phyloP scores from a whole-genome alignment of 2,329 filamentous ascomycete species.

The Diaporthe vaccinii region DNA sequence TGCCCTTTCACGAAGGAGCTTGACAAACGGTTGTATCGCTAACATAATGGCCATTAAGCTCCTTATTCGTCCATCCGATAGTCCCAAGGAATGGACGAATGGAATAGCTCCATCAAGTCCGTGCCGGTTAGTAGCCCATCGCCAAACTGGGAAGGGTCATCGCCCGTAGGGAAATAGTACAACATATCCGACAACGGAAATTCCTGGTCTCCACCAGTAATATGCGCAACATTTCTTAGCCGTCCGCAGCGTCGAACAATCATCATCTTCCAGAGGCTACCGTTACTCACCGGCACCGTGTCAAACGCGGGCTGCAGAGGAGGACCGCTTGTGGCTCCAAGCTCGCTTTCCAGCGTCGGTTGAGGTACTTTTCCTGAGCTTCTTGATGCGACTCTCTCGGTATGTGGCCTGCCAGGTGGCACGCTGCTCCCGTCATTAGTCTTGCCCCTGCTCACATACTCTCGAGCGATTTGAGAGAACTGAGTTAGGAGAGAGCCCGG shows the following conservation, averaged over 20 bases:
- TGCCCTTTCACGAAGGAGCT: background rate
- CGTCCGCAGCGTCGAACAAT: background rate
- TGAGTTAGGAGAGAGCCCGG: slow-evolving; percentile 54
- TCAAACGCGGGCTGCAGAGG: slow-evolving; percentile 5
- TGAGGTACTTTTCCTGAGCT: slow-evolving; percentile 3
- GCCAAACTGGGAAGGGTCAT: slow-evolving; percentile 20
- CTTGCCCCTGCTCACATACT: slow-evolving; percentile 52
- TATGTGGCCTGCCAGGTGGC: background rate
- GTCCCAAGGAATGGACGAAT: slow-evolving; percentile 20
- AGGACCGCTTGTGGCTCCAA: slow-evolving; percentile 12
- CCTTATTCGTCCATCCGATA: slow-evolving; percentile 11
- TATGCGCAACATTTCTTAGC: slow-evolving; percentile 1
- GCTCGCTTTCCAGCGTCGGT: background rate
- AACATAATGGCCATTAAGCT: background rate
- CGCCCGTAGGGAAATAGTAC: slow-evolving; percentile 13
- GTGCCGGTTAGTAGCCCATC: slow-evolving; percentile 16
- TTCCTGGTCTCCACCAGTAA: slow-evolving; percentile 12
- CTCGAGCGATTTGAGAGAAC: slow-evolving; percentile 57
- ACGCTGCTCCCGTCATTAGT: slow-evolving; percentile 5
- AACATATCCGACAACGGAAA: slow-evolving; percentile 14
- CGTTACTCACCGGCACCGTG: slow-evolving; percentile 8
- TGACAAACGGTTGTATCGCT: background rate
- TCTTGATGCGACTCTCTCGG: background rate
- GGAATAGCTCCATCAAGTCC: slow-evolving; percentile 16
- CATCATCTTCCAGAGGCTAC: background rate